Base-by-base conservation (phyloP, 2,329 filamentous ascomycete genomes). In the Trichoderma koningiopsis region DNA sequence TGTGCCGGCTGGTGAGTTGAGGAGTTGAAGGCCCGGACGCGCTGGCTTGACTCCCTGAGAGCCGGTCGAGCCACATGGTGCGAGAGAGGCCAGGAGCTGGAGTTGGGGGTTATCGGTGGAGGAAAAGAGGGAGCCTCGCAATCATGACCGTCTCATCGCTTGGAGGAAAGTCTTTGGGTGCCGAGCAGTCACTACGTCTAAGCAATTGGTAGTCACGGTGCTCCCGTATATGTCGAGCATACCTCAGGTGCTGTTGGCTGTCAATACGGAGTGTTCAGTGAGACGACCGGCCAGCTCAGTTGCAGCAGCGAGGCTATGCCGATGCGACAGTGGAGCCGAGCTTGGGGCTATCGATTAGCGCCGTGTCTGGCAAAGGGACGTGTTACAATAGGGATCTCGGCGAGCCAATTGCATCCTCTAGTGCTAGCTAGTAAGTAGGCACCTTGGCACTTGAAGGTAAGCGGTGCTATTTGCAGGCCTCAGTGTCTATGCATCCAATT, bases 11-110 rank as follows among this genome's bases (percentile, higher is more conserved):
- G 70, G 85, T 85, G 70, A 89, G 82, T 76, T 88, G 84, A 70
- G 89, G 87, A 70, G 88, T 88, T 72, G 87, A 85, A 68, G 87
- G 84, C 72, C 81, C 82, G 71, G 80, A 88, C 83, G 78, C 87
- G 72, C 73, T 89, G 69, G 89, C 87, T 79, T 91, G 90, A 75
- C 87, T 74, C 71, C 77, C 89, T 72, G 91, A 90, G 73, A 97
- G 89, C 79, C 94, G 91, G 83, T 97, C 94, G 77, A 96, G 89
- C 94, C 94, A 97, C 93, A 97, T 97, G 75, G 75, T 81, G 75
- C 71, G 69, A 69, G 70, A 58, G 56, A 37, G 19, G 53, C 55
- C 47, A 35, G 29, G 64, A 59, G 64, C 35, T 43, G 40, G 64
- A 7, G 55, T n/a, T 29, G 35, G 55, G 22, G 40, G 64, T 52